These are phyloP conservation scores for Trypanosoma boissoni DNA, from an alignment of 208 protist genomes.

Conservation along the genomic window DNA sequence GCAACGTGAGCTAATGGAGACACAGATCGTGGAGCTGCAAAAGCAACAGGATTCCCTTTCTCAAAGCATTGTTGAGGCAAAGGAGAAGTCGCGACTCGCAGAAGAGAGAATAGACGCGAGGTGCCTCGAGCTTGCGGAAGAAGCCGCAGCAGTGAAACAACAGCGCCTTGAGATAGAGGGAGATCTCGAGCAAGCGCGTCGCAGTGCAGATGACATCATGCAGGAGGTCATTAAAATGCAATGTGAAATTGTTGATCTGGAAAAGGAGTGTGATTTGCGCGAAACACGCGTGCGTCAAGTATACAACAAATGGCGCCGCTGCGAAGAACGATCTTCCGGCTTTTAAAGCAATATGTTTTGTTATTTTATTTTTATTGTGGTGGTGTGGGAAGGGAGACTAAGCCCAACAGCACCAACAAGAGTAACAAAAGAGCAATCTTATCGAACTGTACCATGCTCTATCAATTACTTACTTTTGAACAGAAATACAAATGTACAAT, in stretches of 20 bases:
- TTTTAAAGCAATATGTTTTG: not conserved
- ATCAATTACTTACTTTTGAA: not conserved
- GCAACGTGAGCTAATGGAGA: constrained; percentile 23
- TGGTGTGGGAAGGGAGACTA: not conserved
- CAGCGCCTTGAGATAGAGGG: constrained; percentile 14
- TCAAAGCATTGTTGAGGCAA: constrained; percentile 5
- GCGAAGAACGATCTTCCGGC: constrained; percentile 13
- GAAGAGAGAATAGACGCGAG: constrained; percentile 10
- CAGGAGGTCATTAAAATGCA: constrained; percentile 22
- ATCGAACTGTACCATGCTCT: not conserved
- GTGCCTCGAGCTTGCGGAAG: constrained; percentile 16
- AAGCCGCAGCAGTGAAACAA: constrained; percentile 15
- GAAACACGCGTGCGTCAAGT: constrained; percentile 9
- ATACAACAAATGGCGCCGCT: constrained; percentile 22
- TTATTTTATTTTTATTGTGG: too few relatives aligned
- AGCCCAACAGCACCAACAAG: not conserved
- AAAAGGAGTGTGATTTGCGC: constrained; percentile 19
- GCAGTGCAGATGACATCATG: constrained; percentile 14
- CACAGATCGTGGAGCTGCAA: constrained; percentile 18
- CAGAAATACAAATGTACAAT: not conserved
- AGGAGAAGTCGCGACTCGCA: constrained; percentile 5
- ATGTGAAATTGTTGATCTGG: constrained; percentile 17
- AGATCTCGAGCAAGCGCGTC: constrained; percentile 18
- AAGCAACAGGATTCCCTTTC: constrained; percentile 10
- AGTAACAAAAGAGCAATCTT: not conserved